A percentile compares a stretch with the other conserved stretches of the same genome.
Evolutionary conservation across 352 stramenopile species (phyloP).

Genomic region (Lagenidium giganteum): DNA sequence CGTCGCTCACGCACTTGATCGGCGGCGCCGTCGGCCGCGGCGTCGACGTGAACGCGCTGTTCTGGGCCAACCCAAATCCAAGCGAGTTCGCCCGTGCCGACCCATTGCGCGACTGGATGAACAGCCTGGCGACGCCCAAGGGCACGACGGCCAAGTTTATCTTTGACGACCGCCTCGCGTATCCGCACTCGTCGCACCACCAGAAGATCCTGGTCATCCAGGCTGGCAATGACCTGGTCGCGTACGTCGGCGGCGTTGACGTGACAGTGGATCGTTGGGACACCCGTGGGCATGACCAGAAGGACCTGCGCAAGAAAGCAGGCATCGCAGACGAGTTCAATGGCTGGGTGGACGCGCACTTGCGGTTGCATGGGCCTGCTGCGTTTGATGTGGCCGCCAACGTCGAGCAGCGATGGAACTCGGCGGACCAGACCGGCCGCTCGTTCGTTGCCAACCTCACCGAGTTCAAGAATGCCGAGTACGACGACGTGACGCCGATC

Average conservation of each 20-base stretch:
- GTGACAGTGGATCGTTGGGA: conserved; percentile 54
- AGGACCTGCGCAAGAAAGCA: conserved; percentile 20
- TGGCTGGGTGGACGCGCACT: conserved; percentile 46
- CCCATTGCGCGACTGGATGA: conserved; percentile 49
- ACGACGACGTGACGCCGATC: background rate
- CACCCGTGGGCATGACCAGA: conserved; percentile 36
- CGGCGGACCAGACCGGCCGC: conserved; percentile 17
- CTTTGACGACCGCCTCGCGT: conserved; percentile 44
- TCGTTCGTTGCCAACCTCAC: conserved; percentile 24
- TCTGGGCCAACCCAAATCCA: conserved; percentile 68
- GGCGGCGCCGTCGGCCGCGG: conserved; percentile 24
- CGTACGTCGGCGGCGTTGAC: conserved; percentile 53
- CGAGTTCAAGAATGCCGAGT: conserved; percentile 31
- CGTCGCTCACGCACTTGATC: conserved; percentile 29
- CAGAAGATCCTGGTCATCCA: conserved; percentile 41
- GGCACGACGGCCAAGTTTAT: conserved; percentile 24
- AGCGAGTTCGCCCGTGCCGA: conserved; percentile 47
- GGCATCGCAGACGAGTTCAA: conserved; percentile 24
- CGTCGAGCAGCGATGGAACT: conserved; percentile 52
- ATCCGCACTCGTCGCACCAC: conserved; percentile 28
- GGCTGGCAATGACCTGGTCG: conserved; percentile 15
- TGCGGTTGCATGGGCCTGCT: conserved; percentile 36
- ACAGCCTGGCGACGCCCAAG: conserved; percentile 18
- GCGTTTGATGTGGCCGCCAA: conserved; percentile 42
- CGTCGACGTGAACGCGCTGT: conserved; percentile 45